phyloP scores from a whole-genome alignment of 1,139 yeast species.

The Pichia sp. region DNA sequence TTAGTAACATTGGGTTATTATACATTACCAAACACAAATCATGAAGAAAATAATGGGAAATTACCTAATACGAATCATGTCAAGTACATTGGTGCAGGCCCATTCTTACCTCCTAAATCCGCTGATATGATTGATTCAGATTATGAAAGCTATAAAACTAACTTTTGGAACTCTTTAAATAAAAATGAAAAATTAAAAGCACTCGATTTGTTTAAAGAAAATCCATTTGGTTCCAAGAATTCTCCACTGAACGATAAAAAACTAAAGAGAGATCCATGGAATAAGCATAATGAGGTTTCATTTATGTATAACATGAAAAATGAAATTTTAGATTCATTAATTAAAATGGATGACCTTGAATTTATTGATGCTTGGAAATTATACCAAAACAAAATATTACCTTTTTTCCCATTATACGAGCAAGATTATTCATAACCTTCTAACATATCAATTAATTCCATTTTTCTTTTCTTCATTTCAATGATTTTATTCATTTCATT shows the following conservation, averaged over 20 bases:
- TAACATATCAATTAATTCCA: conserved; percentile 30
- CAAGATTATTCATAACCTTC: conserved; percentile 29
- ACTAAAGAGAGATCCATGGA: conserved; percentile 53
- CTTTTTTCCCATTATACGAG: conserved; percentile 14
- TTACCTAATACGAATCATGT: conserved; percentile 25
- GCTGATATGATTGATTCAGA: conserved; percentile 17
- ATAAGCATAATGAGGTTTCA: conserved; percentile 19
- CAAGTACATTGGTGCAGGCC: conserved; percentile 58
- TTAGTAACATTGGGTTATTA: conserved; percentile 39
- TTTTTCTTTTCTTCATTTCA: conserved; percentile 46
- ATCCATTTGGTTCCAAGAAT: conserved; percentile 54
- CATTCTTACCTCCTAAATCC: conserved; percentile 37
- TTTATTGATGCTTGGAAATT: conserved; percentile 19
- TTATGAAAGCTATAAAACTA: conserved; percentile 20
- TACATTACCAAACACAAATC: background rate
- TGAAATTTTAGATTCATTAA: conserved; percentile 16
- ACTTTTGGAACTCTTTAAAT: conserved; percentile 40
- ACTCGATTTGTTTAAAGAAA: conserved; percentile 46
- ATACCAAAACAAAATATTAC: conserved; percentile 15
- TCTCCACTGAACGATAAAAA: conserved; percentile 40
- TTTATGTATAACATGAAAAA: conserved; percentile 13
- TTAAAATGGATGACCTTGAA: conserved; percentile 20
- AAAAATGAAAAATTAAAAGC: conserved; percentile 52
- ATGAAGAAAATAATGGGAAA: background rate
- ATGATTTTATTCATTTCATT: conserved; percentile 47